Percentiles rank a stretch among this genome's conserved stretches.
Conservation (phyloP, 2,329 filamentous ascomycete species). For the Claviceps humidiphila region DNA sequence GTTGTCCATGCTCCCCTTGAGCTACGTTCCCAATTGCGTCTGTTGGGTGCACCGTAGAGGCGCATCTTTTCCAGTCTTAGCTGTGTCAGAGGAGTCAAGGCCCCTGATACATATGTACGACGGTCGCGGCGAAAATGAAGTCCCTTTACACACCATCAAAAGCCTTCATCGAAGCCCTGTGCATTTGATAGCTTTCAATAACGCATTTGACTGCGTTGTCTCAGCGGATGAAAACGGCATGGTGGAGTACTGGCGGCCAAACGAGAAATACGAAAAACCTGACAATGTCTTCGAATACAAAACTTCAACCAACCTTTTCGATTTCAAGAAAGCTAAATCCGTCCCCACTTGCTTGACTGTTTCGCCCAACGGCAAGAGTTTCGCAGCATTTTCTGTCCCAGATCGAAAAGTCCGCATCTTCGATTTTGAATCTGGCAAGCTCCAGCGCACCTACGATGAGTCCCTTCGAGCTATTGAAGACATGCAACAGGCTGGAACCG, state of each 20-base stretch:
- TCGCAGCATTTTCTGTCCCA: slow-evolving; percentile 81
- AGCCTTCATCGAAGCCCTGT: slow-evolving; percentile 73
- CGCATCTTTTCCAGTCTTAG: slow-evolving; percentile 75
- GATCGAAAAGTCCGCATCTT: slow-evolving; percentile 90
- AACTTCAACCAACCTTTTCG: slow-evolving; percentile 85
- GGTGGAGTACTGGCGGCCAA: slow-evolving; percentile 91
- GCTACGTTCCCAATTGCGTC: slow-evolving; percentile 61
- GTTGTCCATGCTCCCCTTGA: slow-evolving; percentile 66
- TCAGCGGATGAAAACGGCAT: slow-evolving; percentile 84
- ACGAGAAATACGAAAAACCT: slow-evolving; percentile 74
- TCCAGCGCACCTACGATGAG: slow-evolving; percentile 89
- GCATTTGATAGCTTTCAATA: slow-evolving; percentile 78
- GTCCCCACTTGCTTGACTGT: slow-evolving; percentile 70
- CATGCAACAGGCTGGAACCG: slow-evolving; percentile 90
- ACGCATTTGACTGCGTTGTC: slow-evolving; percentile 75
- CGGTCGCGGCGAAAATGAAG: slow-evolving; percentile 67
- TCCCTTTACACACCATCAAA: slow-evolving; percentile 64
- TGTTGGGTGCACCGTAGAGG: slow-evolving; percentile 89
- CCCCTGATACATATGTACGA: slow-evolving; percentile 74
- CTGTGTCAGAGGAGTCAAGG: slow-evolving; percentile 63
- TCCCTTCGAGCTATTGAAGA: slow-evolving; percentile 78
- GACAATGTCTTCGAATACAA: slow-evolving; percentile 87
- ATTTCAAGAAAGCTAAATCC: slow-evolving; percentile 92
- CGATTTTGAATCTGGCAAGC: slow-evolving; percentile 77
- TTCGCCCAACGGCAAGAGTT: slow-evolving; percentile 73